phyloP scores from a whole-genome alignment of 306 rosid species.

The Vachellia pachyceras region DNA sequence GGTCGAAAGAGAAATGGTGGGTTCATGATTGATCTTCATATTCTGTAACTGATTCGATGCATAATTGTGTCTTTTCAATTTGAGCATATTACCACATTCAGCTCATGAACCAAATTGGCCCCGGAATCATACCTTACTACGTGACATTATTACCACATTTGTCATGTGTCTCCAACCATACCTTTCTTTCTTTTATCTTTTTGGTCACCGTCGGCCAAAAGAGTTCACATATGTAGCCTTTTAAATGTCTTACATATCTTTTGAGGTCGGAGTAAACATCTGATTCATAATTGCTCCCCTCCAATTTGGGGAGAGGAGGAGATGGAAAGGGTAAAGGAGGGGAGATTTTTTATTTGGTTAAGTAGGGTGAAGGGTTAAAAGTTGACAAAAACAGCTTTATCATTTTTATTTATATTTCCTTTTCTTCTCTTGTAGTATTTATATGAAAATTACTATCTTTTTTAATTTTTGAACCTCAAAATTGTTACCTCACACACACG shows the following conservation, averaged over 20 bases:
- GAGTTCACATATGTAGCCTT: neutral
- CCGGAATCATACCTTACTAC: neutral
- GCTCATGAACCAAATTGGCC: constrained; percentile 1
- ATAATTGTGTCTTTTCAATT: no score
- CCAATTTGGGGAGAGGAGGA: no score
- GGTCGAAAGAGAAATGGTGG: neutral
- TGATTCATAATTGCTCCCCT: neutral
- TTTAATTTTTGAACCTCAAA: no score
- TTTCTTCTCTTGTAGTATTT: no score
- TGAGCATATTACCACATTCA: no score
- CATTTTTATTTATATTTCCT: no score
- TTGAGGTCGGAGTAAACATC: neutral
- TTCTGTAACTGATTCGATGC: constrained; percentile 7
- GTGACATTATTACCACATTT: constrained; percentile 18
- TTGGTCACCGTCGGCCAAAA: neutral
- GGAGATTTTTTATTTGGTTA: no score
- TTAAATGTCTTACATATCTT: neutral
- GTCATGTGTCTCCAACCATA: constrained; percentile 7
- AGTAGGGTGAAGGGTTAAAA: no score
- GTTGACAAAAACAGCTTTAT: no score
- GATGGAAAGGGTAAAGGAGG: no score
- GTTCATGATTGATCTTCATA: neutral
- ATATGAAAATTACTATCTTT: no score
- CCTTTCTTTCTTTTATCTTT: neutral
- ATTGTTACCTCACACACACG: no score